A percentile compares a stretch with the other conserved stretches of the same genome.
These are phyloP conservation scores for Fusarium sp. DNA, from an alignment of 2,329 filamentous ascomycete genomes.

Conservation along the genomic window DNA sequence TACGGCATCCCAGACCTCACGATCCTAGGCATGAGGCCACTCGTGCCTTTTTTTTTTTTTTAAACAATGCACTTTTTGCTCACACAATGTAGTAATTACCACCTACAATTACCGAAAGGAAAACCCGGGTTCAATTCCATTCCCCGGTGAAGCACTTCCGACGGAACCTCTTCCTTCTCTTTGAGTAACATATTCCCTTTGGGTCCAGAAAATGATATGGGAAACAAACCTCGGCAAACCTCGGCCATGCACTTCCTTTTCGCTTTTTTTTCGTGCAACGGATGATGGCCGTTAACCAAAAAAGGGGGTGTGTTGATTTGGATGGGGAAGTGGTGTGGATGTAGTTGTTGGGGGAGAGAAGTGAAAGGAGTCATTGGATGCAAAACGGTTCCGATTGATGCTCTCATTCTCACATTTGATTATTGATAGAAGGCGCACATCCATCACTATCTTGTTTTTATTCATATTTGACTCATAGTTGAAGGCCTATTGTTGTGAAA, in stretches of 20 bases:
- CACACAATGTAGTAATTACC: not conserved
- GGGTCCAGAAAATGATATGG: constrained; percentile 2
- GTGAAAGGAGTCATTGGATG: constrained; percentile 11
- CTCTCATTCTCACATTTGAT: not conserved
- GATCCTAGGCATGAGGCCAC: not conserved
- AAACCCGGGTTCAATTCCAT: not conserved
- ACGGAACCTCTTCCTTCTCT: not conserved
- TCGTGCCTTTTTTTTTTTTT: not conserved
- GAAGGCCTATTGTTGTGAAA: not conserved
- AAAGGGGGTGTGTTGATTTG: not conserved
- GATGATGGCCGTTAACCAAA: constrained; percentile 21
- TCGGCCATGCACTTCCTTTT: constrained; percentile 33
- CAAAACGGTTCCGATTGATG: not conserved
- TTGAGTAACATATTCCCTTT: not conserved
- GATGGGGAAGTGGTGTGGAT: not conserved
- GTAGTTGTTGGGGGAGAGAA: constrained; percentile 18
- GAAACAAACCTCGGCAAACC: constrained; percentile 36
- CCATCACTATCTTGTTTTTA: not conserved
- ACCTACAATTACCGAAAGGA: constrained; percentile 7
- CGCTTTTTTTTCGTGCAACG: constrained; percentile 6
- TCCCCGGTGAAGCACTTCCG: constrained; percentile 34
- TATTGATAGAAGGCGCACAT: not conserved
- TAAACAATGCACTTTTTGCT: not conserved
- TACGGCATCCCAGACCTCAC: not conserved
- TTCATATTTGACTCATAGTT: not conserved